Percentiles rank a stretch among this genome's conserved stretches.
phyloP scores from a whole-genome alignment of 768 basidiomycete genomes.

The Sutorius australiensis region DNA sequence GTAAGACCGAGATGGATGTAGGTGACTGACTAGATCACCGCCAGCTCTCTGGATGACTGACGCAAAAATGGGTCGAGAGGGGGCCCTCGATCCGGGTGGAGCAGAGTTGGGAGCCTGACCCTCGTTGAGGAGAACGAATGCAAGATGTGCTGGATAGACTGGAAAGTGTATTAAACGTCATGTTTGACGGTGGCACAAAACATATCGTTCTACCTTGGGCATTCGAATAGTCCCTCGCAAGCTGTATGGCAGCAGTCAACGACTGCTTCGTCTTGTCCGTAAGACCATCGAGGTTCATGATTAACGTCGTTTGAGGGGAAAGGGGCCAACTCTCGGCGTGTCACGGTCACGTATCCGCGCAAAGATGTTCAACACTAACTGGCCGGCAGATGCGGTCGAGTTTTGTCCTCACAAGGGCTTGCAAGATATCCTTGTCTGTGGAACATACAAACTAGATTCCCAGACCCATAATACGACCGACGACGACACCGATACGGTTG shows the following conservation, averaged over 20 bases:
- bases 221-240: constrained; percentile 81
- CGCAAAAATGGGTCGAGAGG: constrained; percentile 62
- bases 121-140: constrained; percentile 76
- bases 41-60: constrained; percentile 81
- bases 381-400: constrained; percentile 87
- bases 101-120: constrained; percentile 36
- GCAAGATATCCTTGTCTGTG: constrained; percentile 72
- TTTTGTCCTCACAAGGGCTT: constrained; percentile 73
- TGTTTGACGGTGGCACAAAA: background rate
- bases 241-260: constrained; percentile 66
- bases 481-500: constrained; percentile 3
- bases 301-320: background rate
- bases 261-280: constrained; percentile 80
- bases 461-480: background rate
- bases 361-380: constrained; percentile 55
- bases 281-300: constrained; percentile 61
- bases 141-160: constrained; percentile 85
- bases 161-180: constrained; percentile 6
- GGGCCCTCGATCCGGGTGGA: constrained; percentile 30
- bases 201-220: constrained; percentile 57
- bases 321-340: background rate
- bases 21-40: constrained; percentile 65
- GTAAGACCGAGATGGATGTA: background rate
- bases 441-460: constrained; percentile 81
- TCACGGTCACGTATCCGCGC: constrained; percentile 4